Conservation (phyloP, 2,329 filamentous ascomycete species). For the Berkeleyomyces basicola region DNA sequence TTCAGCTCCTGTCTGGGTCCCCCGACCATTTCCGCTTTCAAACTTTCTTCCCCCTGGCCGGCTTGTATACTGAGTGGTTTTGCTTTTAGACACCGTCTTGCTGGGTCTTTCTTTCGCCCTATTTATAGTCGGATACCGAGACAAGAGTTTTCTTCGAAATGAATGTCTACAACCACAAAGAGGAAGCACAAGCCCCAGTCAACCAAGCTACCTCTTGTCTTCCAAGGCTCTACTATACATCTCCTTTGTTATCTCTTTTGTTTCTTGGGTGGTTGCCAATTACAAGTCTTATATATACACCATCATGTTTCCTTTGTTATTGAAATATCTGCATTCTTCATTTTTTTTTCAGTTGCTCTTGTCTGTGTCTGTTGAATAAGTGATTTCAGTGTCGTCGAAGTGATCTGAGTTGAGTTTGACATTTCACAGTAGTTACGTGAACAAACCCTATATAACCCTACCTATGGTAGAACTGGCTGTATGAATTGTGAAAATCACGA, state of each 20-base stretch:
- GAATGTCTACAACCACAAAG: background rate
- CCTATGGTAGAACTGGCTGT: too few relatives aligned
- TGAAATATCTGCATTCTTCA: background rate
- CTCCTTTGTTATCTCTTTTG: background rate
- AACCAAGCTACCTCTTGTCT: background rate
- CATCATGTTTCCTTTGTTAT: constrained; percentile 1
- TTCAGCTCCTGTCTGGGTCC: background rate
- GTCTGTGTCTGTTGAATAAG: too few relatives aligned
- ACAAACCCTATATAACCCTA: too few relatives aligned
- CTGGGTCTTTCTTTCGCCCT: too few relatives aligned
- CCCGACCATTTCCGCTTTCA: background rate
- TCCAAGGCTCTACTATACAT: background rate
- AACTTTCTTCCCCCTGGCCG: background rate
- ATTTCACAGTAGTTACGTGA: too few relatives aligned
- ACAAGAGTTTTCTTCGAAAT: too few relatives aligned
- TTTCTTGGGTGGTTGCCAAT: background rate
- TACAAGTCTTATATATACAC: constrained; percentile 4
- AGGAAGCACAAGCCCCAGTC: background rate
- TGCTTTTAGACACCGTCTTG: background rate
- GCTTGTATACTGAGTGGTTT: background rate
- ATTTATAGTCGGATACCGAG: too few relatives aligned
- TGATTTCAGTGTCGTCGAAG: too few relatives aligned
- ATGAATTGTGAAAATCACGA: too few relatives aligned
- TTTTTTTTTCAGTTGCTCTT: too few relatives aligned
- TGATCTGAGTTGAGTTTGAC: too few relatives aligned